phyloP scores from a whole-genome alignment of 1,284 basidiomycete genomes.

The Microbotryum lychnidis-dioicae region DNA sequence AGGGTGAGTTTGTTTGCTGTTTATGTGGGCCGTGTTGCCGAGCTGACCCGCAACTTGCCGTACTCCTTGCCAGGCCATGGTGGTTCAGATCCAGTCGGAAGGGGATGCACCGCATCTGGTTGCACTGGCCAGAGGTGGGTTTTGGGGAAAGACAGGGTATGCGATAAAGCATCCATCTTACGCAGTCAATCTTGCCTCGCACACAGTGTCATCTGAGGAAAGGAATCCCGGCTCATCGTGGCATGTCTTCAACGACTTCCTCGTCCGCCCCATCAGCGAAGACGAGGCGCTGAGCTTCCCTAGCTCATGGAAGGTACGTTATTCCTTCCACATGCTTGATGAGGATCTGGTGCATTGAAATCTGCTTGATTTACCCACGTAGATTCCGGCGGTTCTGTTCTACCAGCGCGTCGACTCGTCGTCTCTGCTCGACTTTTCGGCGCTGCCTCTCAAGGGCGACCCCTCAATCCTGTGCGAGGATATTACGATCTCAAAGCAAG shows the following conservation, averaged over 20 bases:
- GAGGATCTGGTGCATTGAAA: not conserved
- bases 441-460: slow-evolving; percentile 62
- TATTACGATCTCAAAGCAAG: slow-evolving; percentile 73
- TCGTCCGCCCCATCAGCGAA: slow-evolving; percentile 73
- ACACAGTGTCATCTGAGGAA: slow-evolving; percentile 55
- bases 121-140: slow-evolving; percentile 70
- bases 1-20: slow-evolving; percentile 48
- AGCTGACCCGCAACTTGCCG: not conserved
- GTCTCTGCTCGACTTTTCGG: slow-evolving; percentile 55
- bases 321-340: not conserved
- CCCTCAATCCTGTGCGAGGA: slow-evolving; percentile 71
- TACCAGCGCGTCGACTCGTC: slow-evolving; percentile 66
- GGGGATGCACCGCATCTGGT: slow-evolving; percentile 75
- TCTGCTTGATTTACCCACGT: not conserved
- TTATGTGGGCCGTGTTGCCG: not conserved
- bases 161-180: not conserved
- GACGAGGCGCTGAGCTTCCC: slow-evolving; percentile 80
- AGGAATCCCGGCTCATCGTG: slow-evolving; percentile 50
- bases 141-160: not conserved
- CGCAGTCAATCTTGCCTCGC: not conserved
- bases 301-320: slow-evolving; percentile 75
- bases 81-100: slow-evolving; percentile 73
- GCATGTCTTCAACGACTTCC: slow-evolving; percentile 97
- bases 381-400: slow-evolving; percentile 83
- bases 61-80: slow-evolving; percentile 52